phyloP scores from a whole-genome alignment of 257 asterid species.

The Solanum pinnatisectum region DNA sequence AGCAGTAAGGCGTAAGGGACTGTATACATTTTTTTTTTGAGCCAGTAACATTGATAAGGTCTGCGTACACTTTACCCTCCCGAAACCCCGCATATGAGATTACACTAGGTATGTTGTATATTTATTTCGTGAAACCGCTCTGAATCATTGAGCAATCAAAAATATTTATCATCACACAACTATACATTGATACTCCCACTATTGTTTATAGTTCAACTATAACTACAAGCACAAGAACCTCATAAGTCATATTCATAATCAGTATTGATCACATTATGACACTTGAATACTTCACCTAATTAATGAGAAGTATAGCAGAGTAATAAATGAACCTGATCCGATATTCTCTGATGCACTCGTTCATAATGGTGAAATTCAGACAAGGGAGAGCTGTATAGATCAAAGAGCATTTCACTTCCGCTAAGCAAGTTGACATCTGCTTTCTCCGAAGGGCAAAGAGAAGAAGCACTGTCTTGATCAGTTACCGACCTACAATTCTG shows the following conservation, averaged over 20 bases:
- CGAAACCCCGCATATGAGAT: background rate
- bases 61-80: background rate
- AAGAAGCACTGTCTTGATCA: slow-evolving; percentile 25
- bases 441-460: slow-evolving; percentile 17
- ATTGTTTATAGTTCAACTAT: background rate
- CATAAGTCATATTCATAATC: background rate
- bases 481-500: slow-evolving; percentile 54
- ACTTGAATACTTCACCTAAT: background rate
- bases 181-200: background rate
- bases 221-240: background rate
- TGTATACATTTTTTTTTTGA: background rate
- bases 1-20: background rate
- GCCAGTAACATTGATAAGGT: background rate
- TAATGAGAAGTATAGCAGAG: slow-evolving; percentile 3
- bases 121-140: background rate
- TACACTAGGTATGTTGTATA: background rate
- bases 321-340: slow-evolving; percentile 37
- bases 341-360: slow-evolving; percentile 52
- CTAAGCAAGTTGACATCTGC: slow-evolving; percentile 39
- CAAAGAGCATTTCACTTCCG: slow-evolving; percentile 30
- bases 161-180: background rate
- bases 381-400: slow-evolving; percentile 50
- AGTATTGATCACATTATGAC: background rate
- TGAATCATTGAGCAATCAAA: background rate
- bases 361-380: slow-evolving; percentile 58